Evolutionary conservation across 441 rosid genomes (phyloP).

Genomic region (Erodium chrysanthum): DNA sequence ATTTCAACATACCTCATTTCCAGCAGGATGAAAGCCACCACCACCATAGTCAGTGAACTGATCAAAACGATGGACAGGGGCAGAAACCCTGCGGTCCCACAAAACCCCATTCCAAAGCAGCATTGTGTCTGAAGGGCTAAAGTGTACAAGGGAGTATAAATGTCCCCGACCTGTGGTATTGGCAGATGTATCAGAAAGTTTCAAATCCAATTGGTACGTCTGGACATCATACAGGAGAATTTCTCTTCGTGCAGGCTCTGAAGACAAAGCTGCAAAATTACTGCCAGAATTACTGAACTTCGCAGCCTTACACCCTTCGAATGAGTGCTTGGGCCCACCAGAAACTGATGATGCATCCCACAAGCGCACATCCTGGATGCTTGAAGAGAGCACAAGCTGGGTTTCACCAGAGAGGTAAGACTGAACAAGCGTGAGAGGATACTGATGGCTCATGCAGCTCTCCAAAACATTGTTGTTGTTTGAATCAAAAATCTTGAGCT

Average conservation of each 20-base stretch:
- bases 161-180: conserved; percentile 61
- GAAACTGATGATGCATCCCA: conserved; percentile 78
- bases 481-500: conserved; percentile 68
- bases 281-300: conserved; percentile 80
- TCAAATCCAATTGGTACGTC: conserved; percentile 46
- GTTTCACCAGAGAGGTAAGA: conserved; percentile 50
- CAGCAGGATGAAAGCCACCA: conserved; percentile 97
- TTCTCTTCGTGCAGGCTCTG: conserved; percentile 54
- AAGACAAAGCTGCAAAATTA: conserved; percentile 57
- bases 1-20: conserved; percentile 62
- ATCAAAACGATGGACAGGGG: conserved; percentile 62
- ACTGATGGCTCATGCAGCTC: conserved; percentile 68
- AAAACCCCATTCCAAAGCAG: conserved; percentile 89
- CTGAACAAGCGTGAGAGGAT: conserved; percentile 69
- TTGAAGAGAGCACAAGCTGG: conserved; percentile 77
- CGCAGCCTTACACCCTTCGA: conserved; percentile 84
- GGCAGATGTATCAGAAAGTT: conserved; percentile 48
- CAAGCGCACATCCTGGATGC: conserved; percentile 67
- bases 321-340: conserved; percentile 60
- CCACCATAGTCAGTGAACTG: conserved; percentile 95
- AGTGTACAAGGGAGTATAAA: conserved; percentile 70
- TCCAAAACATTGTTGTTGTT: conserved; percentile 59
- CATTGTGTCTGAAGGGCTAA: conserved; percentile 76
- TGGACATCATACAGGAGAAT: conserved; percentile 82
- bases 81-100: conserved; percentile 72